These are phyloP conservation scores for Ascochyta koolunga DNA, from an alignment of 2,329 filamentous ascomycete genomes.

Conservation along the genomic window DNA sequence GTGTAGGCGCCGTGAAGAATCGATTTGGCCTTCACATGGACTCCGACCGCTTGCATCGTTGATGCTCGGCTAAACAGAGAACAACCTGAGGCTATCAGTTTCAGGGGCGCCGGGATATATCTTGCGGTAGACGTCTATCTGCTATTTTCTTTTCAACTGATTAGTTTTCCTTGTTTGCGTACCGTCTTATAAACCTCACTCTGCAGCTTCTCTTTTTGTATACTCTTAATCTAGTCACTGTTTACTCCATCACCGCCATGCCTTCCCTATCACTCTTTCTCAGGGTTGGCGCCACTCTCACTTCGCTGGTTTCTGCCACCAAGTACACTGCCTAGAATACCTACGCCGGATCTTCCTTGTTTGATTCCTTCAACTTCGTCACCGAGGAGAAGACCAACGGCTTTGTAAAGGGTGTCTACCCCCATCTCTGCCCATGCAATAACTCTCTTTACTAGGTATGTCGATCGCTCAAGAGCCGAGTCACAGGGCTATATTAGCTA, in stretches of 20 bases:
- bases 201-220: conserved; percentile 32
- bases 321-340: conserved; percentile 25
- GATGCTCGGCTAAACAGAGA: conserved; percentile 7
- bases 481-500: conserved; percentile 11
- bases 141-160: conserved; percentile 21
- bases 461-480: conserved; percentile 4
- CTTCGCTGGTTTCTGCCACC: conserved; percentile 27
- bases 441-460: conserved; percentile 5
- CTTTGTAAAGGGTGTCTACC: conserved; percentile 31
- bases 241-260: conserved; percentile 33
- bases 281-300: conserved; percentile 30
- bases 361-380: conserved; percentile 38
- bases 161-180: conserved; percentile 31
- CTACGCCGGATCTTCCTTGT: conserved; percentile 28
- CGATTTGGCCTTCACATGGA: conserved; percentile 3
- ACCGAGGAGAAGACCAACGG: conserved; percentile 32
- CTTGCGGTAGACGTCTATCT: background rate
- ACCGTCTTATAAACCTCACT: conserved; percentile 26
- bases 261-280: conserved; percentile 37
- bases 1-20: conserved; percentile 2
- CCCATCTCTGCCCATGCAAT: conserved; percentile 1
- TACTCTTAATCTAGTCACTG: conserved; percentile 25
- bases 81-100: conserved; percentile 1
- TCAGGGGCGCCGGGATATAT: conserved; percentile 21
- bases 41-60: background rate